Evolutionary conservation across 352 stramenopile species (phyloP).

Genomic region (Pythium biforme): DNA sequence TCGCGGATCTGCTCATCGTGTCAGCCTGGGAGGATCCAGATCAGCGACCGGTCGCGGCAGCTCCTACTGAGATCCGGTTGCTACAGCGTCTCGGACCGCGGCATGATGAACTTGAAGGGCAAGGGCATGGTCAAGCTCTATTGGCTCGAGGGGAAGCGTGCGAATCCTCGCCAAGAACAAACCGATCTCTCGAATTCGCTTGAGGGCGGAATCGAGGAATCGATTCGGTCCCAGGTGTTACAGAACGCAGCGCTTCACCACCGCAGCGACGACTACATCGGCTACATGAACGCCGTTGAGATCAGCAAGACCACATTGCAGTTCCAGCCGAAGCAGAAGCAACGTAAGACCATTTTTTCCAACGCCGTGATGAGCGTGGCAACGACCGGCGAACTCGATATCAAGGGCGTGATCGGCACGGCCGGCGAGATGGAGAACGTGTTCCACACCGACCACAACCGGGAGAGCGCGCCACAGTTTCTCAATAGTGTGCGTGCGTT

Average conservation of each 20-base stretch:
- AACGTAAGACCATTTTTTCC: constrained; percentile 3
- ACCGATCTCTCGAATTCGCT: constrained; percentile 35
- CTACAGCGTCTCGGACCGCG: constrained; percentile 59
- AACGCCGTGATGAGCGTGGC: constrained; percentile 1
- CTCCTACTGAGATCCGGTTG: constrained; percentile 43
- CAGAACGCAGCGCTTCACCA: constrained; percentile 40
- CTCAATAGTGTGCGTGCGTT: constrained; percentile 39
- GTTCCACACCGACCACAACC: constrained; percentile 47
- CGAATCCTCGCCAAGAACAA: constrained; percentile 23
- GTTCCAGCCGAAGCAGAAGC: constrained; percentile 42
- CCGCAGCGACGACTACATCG: constrained; percentile 55
- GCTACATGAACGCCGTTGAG: constrained; percentile 61
- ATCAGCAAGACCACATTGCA: constrained; percentile 47
- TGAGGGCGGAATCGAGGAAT: constrained; percentile 50
- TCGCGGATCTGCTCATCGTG: constrained; percentile 78
- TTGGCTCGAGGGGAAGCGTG: constrained; percentile 63
- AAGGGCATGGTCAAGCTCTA: constrained; percentile 69
- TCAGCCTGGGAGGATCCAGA: constrained; percentile 62
- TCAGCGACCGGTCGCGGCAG: constrained; percentile 54
- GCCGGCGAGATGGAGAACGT: constrained; percentile 55
- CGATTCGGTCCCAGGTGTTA: constrained; percentile 39
- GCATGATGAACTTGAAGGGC: constrained; percentile 69
- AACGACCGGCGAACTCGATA: constrained; percentile 1
- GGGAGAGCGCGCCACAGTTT: constrained; percentile 54
- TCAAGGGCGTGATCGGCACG: constrained; percentile 44